Conservation (phyloP, 179 eudicot genomes). For the Pouteria campechiana region DNA sequence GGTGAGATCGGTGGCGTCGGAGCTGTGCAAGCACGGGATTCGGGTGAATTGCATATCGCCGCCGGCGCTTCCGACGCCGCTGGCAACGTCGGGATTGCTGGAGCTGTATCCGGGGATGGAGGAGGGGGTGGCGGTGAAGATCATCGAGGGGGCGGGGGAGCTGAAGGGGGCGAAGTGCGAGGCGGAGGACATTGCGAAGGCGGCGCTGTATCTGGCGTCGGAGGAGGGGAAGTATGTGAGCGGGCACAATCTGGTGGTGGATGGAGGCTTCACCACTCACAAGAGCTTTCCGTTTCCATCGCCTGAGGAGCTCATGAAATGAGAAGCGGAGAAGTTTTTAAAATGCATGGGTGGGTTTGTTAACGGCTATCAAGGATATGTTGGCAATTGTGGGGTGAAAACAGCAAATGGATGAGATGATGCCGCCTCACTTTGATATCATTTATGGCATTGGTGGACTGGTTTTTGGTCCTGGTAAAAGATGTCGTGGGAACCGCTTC, state of each 20-base stretch:
- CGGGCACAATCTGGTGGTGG: conserved; percentile 87
- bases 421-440: too few relatives aligned
- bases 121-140: conserved; percentile 14
- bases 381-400: too few relatives aligned
- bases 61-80: conserved; percentile 48
- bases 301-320: too few relatives aligned
- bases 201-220: conserved; percentile 66
- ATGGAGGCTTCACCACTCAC: conserved; percentile 70
- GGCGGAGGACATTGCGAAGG: conserved; percentile 65
- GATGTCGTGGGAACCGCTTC: too few relatives aligned
- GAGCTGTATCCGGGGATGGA: conserved; percentile 33
- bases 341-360: too few relatives aligned
- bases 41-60: conserved; percentile 82
- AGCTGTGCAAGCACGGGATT: conserved; percentile 57
- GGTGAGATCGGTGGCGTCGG: conserved; percentile 51
- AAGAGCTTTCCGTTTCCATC: conserved; percentile 37
- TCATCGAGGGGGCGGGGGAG: conserved; percentile 28
- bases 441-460: too few relatives aligned
- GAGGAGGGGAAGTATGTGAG: conserved; percentile 78
- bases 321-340: too few relatives aligned
- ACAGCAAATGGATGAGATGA: too few relatives aligned
- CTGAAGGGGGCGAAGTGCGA: conserved; percentile 52
- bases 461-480: too few relatives aligned
- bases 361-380: too few relatives aligned
- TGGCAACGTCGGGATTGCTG: conserved; percentile 48